phyloP scores from a whole-genome alignment of 768 basidiomycete genomes.

The Nidularia sp. region DNA sequence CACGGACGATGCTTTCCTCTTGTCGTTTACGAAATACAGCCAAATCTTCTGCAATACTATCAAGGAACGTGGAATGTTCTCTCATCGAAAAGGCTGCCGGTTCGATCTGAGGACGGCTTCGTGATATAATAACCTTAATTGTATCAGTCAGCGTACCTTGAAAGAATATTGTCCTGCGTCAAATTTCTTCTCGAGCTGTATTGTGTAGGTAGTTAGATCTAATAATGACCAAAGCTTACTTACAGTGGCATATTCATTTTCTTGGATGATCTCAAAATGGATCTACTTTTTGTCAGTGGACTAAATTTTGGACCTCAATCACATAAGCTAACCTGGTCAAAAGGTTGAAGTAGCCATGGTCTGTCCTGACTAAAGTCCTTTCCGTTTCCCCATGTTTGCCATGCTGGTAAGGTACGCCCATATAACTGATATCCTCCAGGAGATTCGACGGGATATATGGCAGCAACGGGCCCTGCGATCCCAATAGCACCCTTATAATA shows the following conservation, averaged over 20 bases:
- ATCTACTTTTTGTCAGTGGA: constrained; percentile 24
- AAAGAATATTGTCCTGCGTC: constrained; percentile 51
- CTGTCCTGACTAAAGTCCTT: constrained; percentile 35
- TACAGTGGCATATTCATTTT: constrained; percentile 47
- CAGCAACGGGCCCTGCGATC: constrained; percentile 61
- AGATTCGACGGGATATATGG: constrained; percentile 62
- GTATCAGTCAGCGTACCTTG: constrained; percentile 25
- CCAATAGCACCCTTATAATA: constrained; percentile 57
- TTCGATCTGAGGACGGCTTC: constrained; percentile 33
- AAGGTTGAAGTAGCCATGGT: constrained; percentile 60
- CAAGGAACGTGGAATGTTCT: constrained; percentile 38
- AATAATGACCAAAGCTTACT: constrained; percentile 4
- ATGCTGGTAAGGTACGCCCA: constrained; percentile 60
- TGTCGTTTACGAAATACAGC: constrained; percentile 36
- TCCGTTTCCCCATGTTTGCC: constrained; percentile 61
- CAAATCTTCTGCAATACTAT: constrained; percentile 36
- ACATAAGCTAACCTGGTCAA: constrained; percentile 48
- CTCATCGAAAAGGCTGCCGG: constrained; percentile 48
- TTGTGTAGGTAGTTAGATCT: neutral
- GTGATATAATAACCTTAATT: constrained; percentile 2
- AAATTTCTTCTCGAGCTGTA: constrained; percentile 47
- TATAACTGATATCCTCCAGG: constrained; percentile 66
- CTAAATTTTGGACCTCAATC: neutral
- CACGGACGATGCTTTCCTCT: constrained; percentile 19
- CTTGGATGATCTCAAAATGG: constrained; percentile 43